Evolutionary conservation across 2,329 filamentous ascomycete genomes (phyloP).

Genomic region (Pseudogymnoascus sp.): DNA sequence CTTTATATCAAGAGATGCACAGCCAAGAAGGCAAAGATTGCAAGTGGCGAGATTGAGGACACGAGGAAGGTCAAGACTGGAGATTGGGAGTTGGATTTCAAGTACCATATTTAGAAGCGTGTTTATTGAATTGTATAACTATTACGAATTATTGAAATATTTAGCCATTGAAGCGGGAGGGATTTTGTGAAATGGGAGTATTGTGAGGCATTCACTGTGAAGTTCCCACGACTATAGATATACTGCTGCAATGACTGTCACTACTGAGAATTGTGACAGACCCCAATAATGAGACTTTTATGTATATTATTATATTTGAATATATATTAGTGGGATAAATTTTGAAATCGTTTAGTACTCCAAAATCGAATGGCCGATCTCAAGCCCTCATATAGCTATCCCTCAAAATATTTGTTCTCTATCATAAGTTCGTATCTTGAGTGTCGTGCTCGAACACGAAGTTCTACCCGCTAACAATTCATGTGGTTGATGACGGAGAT

Average conservation of each 20-base stretch:
- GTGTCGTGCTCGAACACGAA: neutral
- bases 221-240: too few relatives aligned
- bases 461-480: neutral
- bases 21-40: conserved; percentile 32
- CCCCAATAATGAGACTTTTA: too few relatives aligned
- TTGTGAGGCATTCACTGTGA: too few relatives aligned
- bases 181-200: too few relatives aligned
- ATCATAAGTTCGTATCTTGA: neutral
- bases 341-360: too few relatives aligned
- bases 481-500: neutral
- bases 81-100: conserved; percentile 41
- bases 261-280: too few relatives aligned
- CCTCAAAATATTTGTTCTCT: neutral
- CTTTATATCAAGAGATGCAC: conserved; percentile 39
- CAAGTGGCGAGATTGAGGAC: conserved; percentile 37
- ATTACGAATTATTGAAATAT: neutral
- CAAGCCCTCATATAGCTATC: neutral
- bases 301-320: too few relatives aligned
- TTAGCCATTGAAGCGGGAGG: neutral
- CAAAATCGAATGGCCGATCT: too few relatives aligned
- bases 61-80: conserved; percentile 39
- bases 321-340: too few relatives aligned
- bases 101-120: conserved; percentile 31
- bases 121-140: neutral
- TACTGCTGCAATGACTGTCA: too few relatives aligned